phyloP scores from a whole-genome alignment of 2,329 filamentous ascomycete species.

The Chrysoporthe austroafricana region DNA sequence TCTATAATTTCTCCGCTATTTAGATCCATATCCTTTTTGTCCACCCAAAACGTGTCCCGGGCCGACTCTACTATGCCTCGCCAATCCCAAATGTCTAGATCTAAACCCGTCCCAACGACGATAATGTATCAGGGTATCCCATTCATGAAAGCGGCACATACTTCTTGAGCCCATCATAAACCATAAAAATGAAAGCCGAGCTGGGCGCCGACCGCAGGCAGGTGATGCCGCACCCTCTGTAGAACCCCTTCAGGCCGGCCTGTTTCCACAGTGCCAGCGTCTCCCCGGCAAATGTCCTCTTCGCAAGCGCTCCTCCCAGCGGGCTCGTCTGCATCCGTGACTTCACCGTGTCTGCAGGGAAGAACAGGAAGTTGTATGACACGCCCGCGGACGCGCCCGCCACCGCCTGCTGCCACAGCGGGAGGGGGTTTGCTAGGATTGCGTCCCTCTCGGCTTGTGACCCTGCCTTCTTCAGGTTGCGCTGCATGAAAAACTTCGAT shows the following conservation, averaged over 20 bases:
- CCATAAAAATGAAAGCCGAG: constrained; percentile 97
- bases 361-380: constrained; percentile 96
- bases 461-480: constrained; percentile 50
- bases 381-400: constrained; percentile 89
- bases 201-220: constrained; percentile 86
- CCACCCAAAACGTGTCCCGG: not conserved
- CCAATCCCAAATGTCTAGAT: constrained; percentile 24
- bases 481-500: constrained; percentile 68
- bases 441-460: constrained; percentile 46
- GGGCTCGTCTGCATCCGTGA: constrained; percentile 93
- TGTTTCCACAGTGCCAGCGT: constrained; percentile 76
- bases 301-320: constrained; percentile 54
- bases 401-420: constrained; percentile 83
- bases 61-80: not conserved
- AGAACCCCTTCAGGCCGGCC: constrained; percentile 82
- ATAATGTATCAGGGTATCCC: constrained; percentile 19
- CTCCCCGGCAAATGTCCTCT: constrained; percentile 73
- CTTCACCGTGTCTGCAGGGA: constrained; percentile 96
- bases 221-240: constrained; percentile 94
- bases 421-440: constrained; percentile 59
- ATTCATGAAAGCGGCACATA: constrained; percentile 57
- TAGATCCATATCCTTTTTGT: not conserved
- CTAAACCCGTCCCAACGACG: constrained; percentile 2
- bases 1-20: not conserved
- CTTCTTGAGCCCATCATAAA: constrained; percentile 85